A percentile compares a stretch with the other conserved stretches of the same genome.
These are phyloP conservation scores for Talaromyces nanjingensis DNA, from an alignment of 495 filamentous ascomycete species.

Conservation along the genomic window DNA sequence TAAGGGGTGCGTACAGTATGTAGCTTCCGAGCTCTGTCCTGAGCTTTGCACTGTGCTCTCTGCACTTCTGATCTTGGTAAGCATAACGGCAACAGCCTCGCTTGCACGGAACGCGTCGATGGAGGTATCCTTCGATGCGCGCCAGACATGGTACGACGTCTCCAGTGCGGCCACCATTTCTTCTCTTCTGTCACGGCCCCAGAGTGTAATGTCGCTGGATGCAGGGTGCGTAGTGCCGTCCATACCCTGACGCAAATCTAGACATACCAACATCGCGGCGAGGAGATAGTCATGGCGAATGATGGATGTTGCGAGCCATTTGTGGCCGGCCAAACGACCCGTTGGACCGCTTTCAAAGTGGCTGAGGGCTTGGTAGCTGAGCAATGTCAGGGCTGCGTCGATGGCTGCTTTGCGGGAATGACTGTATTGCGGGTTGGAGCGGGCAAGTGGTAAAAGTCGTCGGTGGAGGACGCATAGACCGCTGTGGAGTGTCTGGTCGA, in stretches of 20 bases:
- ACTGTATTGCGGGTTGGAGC: conserved; percentile 63
- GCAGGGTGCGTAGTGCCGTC: conserved; percentile 4
- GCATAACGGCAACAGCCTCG: conserved; percentile 9
- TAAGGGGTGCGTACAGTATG: neutral
- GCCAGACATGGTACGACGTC: conserved; percentile 28
- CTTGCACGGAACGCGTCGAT: conserved; percentile 10
- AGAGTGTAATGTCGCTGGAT: conserved; percentile 23
- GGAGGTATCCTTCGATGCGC: conserved; percentile 8
- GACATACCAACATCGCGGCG: conserved; percentile 81
- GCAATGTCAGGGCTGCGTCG: conserved; percentile 66
- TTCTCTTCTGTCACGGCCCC: conserved; percentile 8
- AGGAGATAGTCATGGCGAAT: conserved; percentile 78
- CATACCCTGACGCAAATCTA: conserved; percentile 48
- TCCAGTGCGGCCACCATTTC: conserved; percentile 20
- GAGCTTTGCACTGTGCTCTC: neutral
- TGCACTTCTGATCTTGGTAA: neutral
- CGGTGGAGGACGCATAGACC: conserved; percentile 77
- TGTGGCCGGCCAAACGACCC: conserved; percentile 64
- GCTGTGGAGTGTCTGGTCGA: conserved; percentile 79
- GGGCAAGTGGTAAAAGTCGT: conserved; percentile 65
- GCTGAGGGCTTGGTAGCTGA: conserved; percentile 71
- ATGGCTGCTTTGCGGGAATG: conserved; percentile 75
- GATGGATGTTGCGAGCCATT: conserved; percentile 72
- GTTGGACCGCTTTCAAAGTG: conserved; percentile 66
- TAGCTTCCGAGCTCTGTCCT: neutral